Conservation (phyloP, 306 rosid genomes). For the Benincasa hispida region DNA sequence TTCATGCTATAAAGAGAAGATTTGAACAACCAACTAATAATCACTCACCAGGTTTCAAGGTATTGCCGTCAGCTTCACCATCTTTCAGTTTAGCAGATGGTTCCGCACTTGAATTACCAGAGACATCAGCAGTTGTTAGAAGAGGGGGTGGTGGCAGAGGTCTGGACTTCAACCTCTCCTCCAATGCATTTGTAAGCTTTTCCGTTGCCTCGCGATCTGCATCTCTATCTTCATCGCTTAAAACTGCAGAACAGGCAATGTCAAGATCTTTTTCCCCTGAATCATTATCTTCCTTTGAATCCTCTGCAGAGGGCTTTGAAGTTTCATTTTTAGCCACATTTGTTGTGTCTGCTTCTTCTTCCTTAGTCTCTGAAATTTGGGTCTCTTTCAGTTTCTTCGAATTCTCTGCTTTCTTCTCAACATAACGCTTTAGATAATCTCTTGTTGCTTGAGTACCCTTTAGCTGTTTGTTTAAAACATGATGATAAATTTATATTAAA, state of each 20-base stretch:
- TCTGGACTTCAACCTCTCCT: constrained; percentile 75
- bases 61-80: constrained; percentile 53
- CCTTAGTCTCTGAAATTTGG: constrained; percentile 33
- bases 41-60: constrained; percentile 50
- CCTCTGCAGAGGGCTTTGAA: constrained; percentile 31
- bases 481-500: constrained; percentile 3
- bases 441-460: constrained; percentile 63
- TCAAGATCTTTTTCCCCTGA: constrained; percentile 47
- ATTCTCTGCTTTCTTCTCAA: constrained; percentile 51
- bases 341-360: constrained; percentile 34
- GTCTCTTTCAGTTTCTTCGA: constrained; percentile 46
- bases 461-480: constrained; percentile 32
- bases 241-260: constrained; percentile 48
- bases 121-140: constrained; percentile 36
- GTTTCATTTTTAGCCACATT: constrained; percentile 31
- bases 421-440: constrained; percentile 55
- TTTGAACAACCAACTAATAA: constrained; percentile 11
- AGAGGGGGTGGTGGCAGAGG: constrained; percentile 78
- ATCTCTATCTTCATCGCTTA: constrained; percentile 80
- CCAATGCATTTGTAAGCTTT: constrained; percentile 66
- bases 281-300: constrained; percentile 45
- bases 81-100: constrained; percentile 56
- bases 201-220: constrained; percentile 54
- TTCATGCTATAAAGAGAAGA: not conserved
- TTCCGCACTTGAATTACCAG: constrained; percentile 33